Base-by-base conservation (phyloP, 352 stramenopile genomes). In the Phytopythium aichiense region DNA sequence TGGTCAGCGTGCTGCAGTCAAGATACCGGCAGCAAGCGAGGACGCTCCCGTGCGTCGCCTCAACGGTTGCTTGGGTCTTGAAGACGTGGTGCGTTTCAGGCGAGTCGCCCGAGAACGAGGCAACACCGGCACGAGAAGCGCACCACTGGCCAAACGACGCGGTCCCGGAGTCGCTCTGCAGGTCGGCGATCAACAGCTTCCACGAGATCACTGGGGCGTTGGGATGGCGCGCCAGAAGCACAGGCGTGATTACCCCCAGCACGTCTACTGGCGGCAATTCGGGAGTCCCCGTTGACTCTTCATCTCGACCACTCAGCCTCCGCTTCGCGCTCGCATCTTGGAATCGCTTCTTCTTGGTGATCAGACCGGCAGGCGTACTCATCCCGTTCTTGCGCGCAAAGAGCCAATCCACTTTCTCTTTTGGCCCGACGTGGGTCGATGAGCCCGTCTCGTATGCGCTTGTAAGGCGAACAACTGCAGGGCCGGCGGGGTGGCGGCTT, bases 111-210 rank as follows among this genome's bases (percentile, higher is more conserved):
- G 28, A 38, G 23, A 38, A 38, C 48, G 28, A 15, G 25, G 48
- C 23, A 16, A 84, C 69, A 15, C 84, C 82, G 53, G 73, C 63
- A 59, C 78, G 83, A 31, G 84, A 68, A 7, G 82, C 84, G 35
- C 81, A 88, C 85, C 85, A 94, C 35, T 76, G 77, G 11, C 82
- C 85, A 71, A 94, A 91, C 1, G 77, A 86, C 16, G 65, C 68
- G 13, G 22, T 7, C 2, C 23, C 18, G 15, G 15, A 33, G 4
- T 35, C 38, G 58, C 88, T 76, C 38, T 88, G 53, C 15, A 94
- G 61, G 64, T 94, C 83, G n/a, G 77, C 83, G 50, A 94, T 70
- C 42, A 91, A 66, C 37, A 92, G 63, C 60, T 94, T 94, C 82
- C 82, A 94, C 11, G 68, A 59, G 11, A 77, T 68, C 49, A 65